A percentile compares a stretch with the other conserved stretches of the same genome.
phyloP scores from a whole-genome alignment of 2,329 filamentous ascomycete genomes.

The Botrytis pseudocinerea region DNA sequence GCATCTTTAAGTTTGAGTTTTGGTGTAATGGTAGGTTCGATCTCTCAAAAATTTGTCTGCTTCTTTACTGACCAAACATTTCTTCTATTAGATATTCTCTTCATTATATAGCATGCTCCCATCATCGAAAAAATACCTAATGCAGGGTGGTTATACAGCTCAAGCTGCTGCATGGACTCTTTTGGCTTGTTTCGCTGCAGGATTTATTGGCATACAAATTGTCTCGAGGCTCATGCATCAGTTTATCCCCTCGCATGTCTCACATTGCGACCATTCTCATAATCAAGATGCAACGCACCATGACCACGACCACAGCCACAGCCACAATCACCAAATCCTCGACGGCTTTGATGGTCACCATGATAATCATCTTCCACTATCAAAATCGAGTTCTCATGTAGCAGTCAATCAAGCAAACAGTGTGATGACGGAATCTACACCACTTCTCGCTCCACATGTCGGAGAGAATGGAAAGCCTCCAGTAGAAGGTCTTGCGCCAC shows the following conservation, averaged over 20 bases:
- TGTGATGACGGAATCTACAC: conserved; percentile 35
- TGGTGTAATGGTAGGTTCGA: conserved; percentile 81
- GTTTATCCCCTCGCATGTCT: conserved; percentile 75
- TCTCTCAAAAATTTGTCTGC: no score
- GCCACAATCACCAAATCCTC: conserved; percentile 9
- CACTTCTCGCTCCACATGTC: conserved; percentile 31
- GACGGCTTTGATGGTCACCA: background rate
- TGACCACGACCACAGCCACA: conserved; percentile 34
- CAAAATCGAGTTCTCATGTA: conserved; percentile 6
- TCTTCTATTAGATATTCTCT: conserved; percentile 74
- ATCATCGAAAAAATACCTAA: conserved; percentile 76
- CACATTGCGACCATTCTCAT: conserved; percentile 77
- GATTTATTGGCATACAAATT: conserved; percentile 74
- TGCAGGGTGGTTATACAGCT: conserved; percentile 65
- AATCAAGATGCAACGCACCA: conserved; percentile 49
- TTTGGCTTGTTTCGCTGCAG: conserved; percentile 68
- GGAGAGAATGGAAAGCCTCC: conserved; percentile 24
- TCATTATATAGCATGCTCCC: conserved; percentile 92
- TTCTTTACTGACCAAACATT: background rate
- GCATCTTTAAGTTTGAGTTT: conserved; percentile 89
- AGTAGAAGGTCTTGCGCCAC: background rate
- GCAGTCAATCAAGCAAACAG: conserved; percentile 24
- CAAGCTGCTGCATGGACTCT: conserved; percentile 67
- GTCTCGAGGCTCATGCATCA: conserved; percentile 72
- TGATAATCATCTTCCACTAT: conserved; percentile 9